Base-by-base conservation (phyloP, 768 basidiomycete genomes). In the Boletus subparvulus region DNA sequence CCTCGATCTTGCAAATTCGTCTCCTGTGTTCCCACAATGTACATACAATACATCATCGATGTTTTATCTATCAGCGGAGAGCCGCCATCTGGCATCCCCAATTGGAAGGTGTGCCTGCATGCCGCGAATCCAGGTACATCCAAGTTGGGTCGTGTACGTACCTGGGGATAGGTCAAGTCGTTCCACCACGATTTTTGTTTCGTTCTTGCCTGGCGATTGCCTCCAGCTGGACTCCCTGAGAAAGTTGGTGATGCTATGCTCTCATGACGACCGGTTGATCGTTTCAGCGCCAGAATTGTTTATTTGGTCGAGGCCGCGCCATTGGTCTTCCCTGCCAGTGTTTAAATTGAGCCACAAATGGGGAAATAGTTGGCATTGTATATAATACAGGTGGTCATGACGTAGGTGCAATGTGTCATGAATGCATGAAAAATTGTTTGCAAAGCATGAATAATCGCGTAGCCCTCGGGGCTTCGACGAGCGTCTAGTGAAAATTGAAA, bases 41-140 rank as follows among this genome's bases (percentile, higher is more conserved):
- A 47, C 52, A 64, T 56, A 52, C 33, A 42, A 51, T 63, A 50
- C 24, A 51, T 47, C 26, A 36, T 26, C 6, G 14, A 33, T 63
- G 28, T 32, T 62, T 50, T 35, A 47, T 45, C n/a, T 40, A 40
- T n/a, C 39, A 17, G 17, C 17, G 16, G 33, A 5, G 33, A 7
- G 14, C 43, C 6, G 9, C 21, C 9, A 52, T 47, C 30, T 48
- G 21, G 4, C 26, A 44, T 39, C 42, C 47, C 19, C 24, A 40
- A 35, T 52, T 24, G 41, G 56, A 52, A 50, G 32, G 41, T 1
- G 48, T 13, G 26, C 30, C 24, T 57, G 30, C n/a, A n/a, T 11
- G 19, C 19, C 17, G 16, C 17, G 37, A 39, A 39, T 39, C 32
- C 11, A 32, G 2, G 32, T 32, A 32, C 3, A 16, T 37, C 33